Evolutionary conservation across 1,284 basidiomycete species (phyloP), one percentile per base, ranked within the genome.

Genomic region (Stygiomarasmius scandens): DNA sequence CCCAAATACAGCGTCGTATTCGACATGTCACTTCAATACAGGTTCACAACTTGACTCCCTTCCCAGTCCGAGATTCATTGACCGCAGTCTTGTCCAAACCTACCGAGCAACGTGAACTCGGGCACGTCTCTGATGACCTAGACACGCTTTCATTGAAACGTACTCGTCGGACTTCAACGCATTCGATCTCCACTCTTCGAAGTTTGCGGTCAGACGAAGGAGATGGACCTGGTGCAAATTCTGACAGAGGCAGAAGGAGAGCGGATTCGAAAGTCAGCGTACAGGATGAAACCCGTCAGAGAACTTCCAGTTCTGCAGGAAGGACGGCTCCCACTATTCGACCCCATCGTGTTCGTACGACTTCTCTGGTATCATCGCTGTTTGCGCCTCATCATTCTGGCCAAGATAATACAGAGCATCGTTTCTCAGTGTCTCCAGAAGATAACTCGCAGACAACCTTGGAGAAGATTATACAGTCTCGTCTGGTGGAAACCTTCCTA

Each of bases 401-500:
- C 38, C 63, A 12, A 47, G 34, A 60, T 47, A 43, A 24, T 53
- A 67, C 49, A 61, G 67, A 32, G 53, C 69, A 25, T 67, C 73
- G 16, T 66, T 63, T 16, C 64, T 72, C 47, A 67, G 72, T 71
- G n/a, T 68, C 82, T 46, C 69, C 79, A 58, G 77, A 75, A 14
- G 84, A 87, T 64, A 79, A 83, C 61, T 89, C 89, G 12, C 89
- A 92, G 67, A 73, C 73, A 44, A 79, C 77, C 3, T 74, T 93
- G 41, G 88, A 91, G 72, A 85, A 57, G 62, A 80, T 91, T 9
- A 77, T 93, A 5, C 74, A 76, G 48, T 85, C 87, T n/a, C 83
- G 91, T 47, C 74, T 93, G 24, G 84, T 92, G n/a, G 89, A 92
- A 69, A 90, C 89, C 0, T 90, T 92, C 65, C 71, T 93, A 54